Evolutionary conservation across 2,329 filamentous ascomycete genomes (phyloP), one percentile per base, ranked within the genome.

Genomic region (Aspergillus sp.): DNA sequence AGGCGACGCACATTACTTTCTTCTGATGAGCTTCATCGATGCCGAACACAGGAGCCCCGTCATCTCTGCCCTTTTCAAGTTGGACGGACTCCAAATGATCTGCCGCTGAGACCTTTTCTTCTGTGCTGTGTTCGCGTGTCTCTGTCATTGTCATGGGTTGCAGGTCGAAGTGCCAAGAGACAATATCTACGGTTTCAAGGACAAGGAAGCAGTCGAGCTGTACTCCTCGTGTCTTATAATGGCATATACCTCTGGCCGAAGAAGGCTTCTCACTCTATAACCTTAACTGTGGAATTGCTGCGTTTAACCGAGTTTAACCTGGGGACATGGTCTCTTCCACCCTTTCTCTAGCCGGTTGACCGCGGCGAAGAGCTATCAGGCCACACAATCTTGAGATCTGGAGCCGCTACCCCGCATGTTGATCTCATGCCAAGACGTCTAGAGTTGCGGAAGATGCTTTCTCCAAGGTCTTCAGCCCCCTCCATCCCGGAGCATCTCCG

Each of bases 11-110:
- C 62, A 64, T 64, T 17, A 64, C 58, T 54, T 38, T 61, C 41
- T 64, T 64, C 28, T 64, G 62, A 61, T 64, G 62, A 9, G 62
- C 62, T 52, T 61, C 59, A 57, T 64, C 62, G 15, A 64, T 64
- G 17, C 59, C 62, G 30, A 56, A 64, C 8, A 64, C 54, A 17
- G 54, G 58, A 9, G 28, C 19, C 9, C 22, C 28, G 15, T 48
- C 53, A 7, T n/a, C 34, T 8, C 56, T 46, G 22, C 52, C 59
- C 6, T 61, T 31, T 49, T 64, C 59, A 7, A 61, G 30, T 9
- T 54, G 34, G 8, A 61, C 46, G n/a, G 62, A 55, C 48, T 64
- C 62, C 28, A 64, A 28, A 54, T 64, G 62, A 23, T 61, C 34
- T 9, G 43, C 50, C 15, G 48, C 28, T 7, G 41, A 48, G 45